Evolutionary conservation across 2,329 filamentous ascomycete genomes (phyloP), one percentile per base, ranked within the genome.

Genomic region (Pseudogymnoascus sp.): DNA sequence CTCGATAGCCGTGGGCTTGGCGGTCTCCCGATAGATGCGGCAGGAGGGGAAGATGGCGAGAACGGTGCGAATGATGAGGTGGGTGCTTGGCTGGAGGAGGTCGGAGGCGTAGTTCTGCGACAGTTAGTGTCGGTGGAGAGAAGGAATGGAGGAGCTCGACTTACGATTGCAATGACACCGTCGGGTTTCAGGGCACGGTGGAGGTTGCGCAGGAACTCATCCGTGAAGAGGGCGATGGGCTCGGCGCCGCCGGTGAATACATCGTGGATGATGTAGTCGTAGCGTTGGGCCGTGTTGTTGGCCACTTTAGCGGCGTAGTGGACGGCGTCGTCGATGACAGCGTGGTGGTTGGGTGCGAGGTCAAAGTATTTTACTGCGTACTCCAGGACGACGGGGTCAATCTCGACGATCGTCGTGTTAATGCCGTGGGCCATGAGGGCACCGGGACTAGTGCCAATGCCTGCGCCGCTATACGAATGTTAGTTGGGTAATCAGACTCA

Each of bases 211-310:
- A 99, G 76, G 70, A 99, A 97, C 68, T 94, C 88, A 4, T 86
- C 74, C 0, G 92, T 97, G 75, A 99, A 99, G 6, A 99, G 84
- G 6, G 87, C 80, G 2, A 92, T 85, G 0, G 94, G 94, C 74
- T 97, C 94, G 0, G 92, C 92, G 60, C 94, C 94, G 25, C 94
- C 94, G 0, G 94, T 99, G 74, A 99, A 99, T 25, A 99, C 94
- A 68, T 99, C 94, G 74, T 99, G 94, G 61, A 99, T 82, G 71
- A 99, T 94, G 77, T 96, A 97, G 76, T 97, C 88, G 73, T 89
- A 99, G 29, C 79, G 79, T 55, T 78, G 63, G 15, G 66, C 67
- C 1, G 31, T 41, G 63, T 68, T 51, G 59, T 75, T 70, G 61
- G 78, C 77, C 58, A 81, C 71, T 60, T 75, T 70, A 51, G 78